phyloP scores from a whole-genome alignment of 2,329 filamentous ascomycete genomes.

The Dryadomyces quercus-mongolicae region DNA sequence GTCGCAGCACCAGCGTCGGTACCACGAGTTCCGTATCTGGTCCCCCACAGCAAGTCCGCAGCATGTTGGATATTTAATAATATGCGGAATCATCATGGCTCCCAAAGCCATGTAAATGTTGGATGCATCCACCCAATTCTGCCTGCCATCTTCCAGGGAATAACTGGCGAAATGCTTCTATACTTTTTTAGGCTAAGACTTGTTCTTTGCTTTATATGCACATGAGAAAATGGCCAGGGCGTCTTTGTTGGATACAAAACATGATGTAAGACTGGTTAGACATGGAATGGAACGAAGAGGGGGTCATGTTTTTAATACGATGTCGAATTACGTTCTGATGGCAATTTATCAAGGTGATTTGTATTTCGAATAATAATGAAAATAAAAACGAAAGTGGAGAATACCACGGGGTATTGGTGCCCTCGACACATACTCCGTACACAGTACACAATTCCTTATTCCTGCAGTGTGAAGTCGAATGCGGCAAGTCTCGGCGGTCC shows the following conservation, averaged over 20 bases:
- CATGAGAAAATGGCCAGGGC: not conserved
- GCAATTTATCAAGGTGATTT: too few relatives aligned
- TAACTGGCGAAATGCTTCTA: not conserved
- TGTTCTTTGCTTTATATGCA: not conserved
- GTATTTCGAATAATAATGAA: not conserved
- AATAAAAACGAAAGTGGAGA: not conserved
- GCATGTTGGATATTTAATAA: slow-evolving; percentile 43
- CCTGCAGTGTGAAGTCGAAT: not conserved
- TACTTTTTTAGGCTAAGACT: not conserved
- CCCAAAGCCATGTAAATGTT: too few relatives aligned
- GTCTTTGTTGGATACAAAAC: not conserved
- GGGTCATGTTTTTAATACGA: not conserved
- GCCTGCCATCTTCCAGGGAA: too few relatives aligned
- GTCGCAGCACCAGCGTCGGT: slow-evolving; percentile 31
- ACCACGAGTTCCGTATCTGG: slow-evolving; percentile 33
- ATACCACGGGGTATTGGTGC: not conserved
- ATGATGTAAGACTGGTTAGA: not conserved
- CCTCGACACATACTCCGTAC: not conserved
- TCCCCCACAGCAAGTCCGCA: slow-evolving; percentile 42
- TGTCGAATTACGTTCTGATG: not conserved
- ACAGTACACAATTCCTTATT: too few relatives aligned
- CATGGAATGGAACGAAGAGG: not conserved
- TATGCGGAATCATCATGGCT: too few relatives aligned
- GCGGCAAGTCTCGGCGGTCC: not conserved
- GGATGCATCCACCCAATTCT: too few relatives aligned